Base-by-base conservation (phyloP, 2,329 filamentous ascomycete genomes). In the Coniochaeta pulveracea region DNA sequence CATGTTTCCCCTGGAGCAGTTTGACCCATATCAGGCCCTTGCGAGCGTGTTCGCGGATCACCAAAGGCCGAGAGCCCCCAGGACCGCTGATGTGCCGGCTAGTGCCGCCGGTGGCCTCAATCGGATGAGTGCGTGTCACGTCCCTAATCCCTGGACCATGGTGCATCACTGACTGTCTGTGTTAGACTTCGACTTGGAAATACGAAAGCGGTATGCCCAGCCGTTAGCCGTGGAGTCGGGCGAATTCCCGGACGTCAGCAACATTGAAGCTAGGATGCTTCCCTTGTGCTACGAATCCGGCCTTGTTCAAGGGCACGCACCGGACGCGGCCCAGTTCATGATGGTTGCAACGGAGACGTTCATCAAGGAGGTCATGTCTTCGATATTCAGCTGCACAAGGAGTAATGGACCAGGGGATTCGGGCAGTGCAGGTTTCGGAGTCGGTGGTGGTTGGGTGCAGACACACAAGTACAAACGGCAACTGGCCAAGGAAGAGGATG, bases 381-480 rank as follows among this genome's bases (percentile, higher is more conserved):
- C 70, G 6, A 64, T 80, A 6, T 78, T 80, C 41, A 71, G 68
- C 40, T 70, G 75, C 33, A 80, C 76, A 2, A 63, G 73, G 39
- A 72, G 70, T 46, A 80, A 82, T 46, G 74, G 72, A 1, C 72
- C 75, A 3, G 74, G 74, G 19, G 69, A 76, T 39, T 69, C 67
- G 12, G 73, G 69, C 7, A 73, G 61, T 38, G 69, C 72, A 33
- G 73, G 73, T 3, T 76, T 76, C 35, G 79, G 79, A 3, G 66
- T 74, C 21, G 77, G 76, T 26, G 72, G 72, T 26, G 69, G 67
- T 22, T 84, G 80, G 64, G 73, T 95, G 37, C 80, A 86, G 52
- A 93, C 85, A 3, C 72, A 79, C 43, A 78, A 75, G 37, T 95
- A 89, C 56, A 76, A 75, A 41, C 69, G 72, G 37, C 82, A 85